phyloP scores from a whole-genome alignment of 2,329 filamentous ascomycete genomes.

The Alternaria alternata region DNA sequence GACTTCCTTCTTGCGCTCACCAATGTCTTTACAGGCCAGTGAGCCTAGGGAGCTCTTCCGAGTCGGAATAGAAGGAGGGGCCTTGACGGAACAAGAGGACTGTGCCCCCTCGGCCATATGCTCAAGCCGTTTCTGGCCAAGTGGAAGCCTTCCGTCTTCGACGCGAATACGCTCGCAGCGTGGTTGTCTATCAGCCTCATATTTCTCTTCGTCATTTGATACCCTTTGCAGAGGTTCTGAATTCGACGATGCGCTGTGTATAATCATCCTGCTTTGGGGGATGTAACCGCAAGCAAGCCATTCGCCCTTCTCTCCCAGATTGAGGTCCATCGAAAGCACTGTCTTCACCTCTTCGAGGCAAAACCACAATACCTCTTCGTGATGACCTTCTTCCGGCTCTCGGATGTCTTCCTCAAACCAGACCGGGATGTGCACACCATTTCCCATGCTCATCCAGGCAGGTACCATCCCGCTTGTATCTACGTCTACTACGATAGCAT shows the following conservation, averaged over 20 bases:
- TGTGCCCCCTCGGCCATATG: background rate
- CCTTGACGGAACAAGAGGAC: background rate
- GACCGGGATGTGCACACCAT: conserved; percentile 6
- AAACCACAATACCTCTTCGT: conserved; percentile 14
- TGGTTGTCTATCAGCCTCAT: background rate
- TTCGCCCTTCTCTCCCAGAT: conserved; percentile 8
- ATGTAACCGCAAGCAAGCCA: conserved; percentile 21
- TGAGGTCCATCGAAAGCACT: conserved; percentile 4
- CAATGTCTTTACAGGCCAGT: background rate
- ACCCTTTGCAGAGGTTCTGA: background rate
- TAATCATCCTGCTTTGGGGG: background rate
- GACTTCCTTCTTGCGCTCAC: background rate
- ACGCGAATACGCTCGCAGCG: background rate
- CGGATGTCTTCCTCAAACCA: conserved; percentile 6
- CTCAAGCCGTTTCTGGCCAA: background rate
- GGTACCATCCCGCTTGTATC: background rate
- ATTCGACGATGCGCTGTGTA: background rate
- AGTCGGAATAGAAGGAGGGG: conserved; percentile 13
- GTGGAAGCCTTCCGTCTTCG: background rate
- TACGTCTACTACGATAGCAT: background rate
- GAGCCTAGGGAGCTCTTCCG: conserved; percentile 32
- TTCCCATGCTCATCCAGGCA: background rate
- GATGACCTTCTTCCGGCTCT: background rate
- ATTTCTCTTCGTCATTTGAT: background rate
- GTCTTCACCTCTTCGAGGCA: conserved; percentile 15